phyloP scores from a whole-genome alignment of 257 asterid genomes.

The Perilla frutescens region DNA sequence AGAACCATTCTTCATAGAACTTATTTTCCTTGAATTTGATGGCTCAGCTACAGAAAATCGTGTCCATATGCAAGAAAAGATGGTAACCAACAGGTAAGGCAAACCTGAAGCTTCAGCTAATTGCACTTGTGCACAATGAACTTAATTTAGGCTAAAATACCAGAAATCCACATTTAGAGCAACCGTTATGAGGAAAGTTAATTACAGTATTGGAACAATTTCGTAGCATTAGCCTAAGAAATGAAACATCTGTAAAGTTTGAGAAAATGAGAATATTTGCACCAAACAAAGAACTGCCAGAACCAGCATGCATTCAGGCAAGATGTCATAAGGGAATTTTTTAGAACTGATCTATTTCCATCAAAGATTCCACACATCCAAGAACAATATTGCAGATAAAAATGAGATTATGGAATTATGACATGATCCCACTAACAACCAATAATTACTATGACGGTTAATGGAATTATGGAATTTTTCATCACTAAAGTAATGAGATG shows the following conservation, averaged over 20 bases:
- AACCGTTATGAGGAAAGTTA: not conserved
- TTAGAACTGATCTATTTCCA: not conserved
- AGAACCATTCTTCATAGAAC: too few relatives aligned
- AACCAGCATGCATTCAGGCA: not conserved
- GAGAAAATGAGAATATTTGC: not conserved
- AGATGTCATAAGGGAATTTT: not conserved
- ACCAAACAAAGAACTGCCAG: not conserved
- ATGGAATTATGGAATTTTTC: too few relatives aligned
- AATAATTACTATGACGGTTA: not conserved
- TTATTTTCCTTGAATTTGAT: too few relatives aligned
- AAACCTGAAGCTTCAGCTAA: not conserved
- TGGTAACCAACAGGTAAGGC: not conserved
- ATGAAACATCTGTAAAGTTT: not conserved
- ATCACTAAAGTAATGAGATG: too few relatives aligned
- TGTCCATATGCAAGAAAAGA: not conserved
- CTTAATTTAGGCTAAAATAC: not conserved
- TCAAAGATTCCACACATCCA: too few relatives aligned
- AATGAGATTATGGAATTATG: too few relatives aligned
- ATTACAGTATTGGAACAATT: not conserved
- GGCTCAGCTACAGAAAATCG: too few relatives aligned
- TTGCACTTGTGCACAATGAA: not conserved
- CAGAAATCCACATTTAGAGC: not conserved
- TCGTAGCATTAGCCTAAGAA: not conserved
- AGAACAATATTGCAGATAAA: not conserved
- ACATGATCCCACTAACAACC: not conserved